phyloP scores from a whole-genome alignment of 805 yeast genomes.

The Saccharomycopsis fermentans region DNA sequence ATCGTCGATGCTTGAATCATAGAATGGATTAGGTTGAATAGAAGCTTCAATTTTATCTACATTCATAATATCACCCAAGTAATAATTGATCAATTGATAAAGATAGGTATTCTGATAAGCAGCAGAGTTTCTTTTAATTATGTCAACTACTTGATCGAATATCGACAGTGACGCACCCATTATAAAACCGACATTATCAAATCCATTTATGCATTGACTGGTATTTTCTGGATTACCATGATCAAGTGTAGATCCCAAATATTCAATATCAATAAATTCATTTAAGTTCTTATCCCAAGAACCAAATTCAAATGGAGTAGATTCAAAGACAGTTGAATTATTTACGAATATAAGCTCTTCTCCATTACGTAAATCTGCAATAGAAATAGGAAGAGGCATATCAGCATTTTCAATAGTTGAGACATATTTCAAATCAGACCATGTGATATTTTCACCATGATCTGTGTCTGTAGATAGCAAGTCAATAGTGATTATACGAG shows the following conservation, averaged over 20 bases:
- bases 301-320: constrained; percentile 61
- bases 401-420: constrained; percentile 48
- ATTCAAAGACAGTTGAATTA: constrained; percentile 39
- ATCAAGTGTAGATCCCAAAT: constrained; percentile 55
- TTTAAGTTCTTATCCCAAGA: constrained; percentile 76
- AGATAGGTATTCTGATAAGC: not conserved
- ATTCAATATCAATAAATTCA: constrained; percentile 55
- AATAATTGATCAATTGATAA: not conserved
- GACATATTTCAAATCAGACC: constrained; percentile 46
- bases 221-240: constrained; percentile 55
- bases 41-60: constrained; percentile 54
- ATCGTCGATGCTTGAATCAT: constrained; percentile 30
- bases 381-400: constrained; percentile 65
- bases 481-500: constrained; percentile 51
- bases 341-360: constrained; percentile 37
- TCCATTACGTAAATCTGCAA: constrained; percentile 38
- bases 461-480: constrained; percentile 37
- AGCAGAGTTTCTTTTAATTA: not conserved
- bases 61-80: not conserved
- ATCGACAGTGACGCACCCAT: constrained; percentile 78
- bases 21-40: constrained; percentile 28
- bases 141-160: constrained; percentile 37
- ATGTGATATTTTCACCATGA: constrained; percentile 25
- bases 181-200: constrained; percentile 72
- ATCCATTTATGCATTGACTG: constrained; percentile 42